Evolutionary conservation across 345 rosid species (phyloP).

Genomic region (Mallotus nudiflorus): DNA sequence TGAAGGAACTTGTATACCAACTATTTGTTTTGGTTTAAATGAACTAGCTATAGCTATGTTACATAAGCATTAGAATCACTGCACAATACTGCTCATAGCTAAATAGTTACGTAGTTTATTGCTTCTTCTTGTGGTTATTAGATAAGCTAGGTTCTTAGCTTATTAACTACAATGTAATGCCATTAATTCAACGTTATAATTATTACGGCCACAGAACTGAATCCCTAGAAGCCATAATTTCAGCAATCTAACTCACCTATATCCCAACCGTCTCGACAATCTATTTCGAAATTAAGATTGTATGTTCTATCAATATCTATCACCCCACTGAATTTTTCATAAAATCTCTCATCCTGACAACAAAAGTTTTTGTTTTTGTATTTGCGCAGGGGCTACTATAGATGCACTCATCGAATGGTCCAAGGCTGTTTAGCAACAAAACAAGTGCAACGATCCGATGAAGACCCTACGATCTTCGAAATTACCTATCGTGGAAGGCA

Average conservation of each 20-base stretch:
- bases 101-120: too few species aligned
- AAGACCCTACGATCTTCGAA: slow-evolving; percentile 71
- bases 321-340: too few species aligned
- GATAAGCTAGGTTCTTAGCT: neutral
- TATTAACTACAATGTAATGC: neutral
- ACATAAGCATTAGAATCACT: too few species aligned
- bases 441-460: slow-evolving; percentile 84
- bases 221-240: too few species aligned
- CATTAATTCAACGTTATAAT: neutral
- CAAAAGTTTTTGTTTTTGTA: neutral
- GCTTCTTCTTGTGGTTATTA: neutral
- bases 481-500: slow-evolving; percentile 77
- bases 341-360: neutral
- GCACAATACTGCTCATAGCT: too few species aligned
- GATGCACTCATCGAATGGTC: slow-evolving; percentile 67
- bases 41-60: too few species aligned
- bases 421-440: slow-evolving; percentile 78
- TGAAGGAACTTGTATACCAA: neutral
- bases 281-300: too few species aligned
- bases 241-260: too few species aligned
- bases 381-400: slow-evolving; percentile 84
- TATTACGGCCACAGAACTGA: neutral
- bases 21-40: too few species aligned
- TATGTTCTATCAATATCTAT: neutral
- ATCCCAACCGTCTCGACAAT: neutral